Evolutionary conservation across 2,329 filamentous ascomycete genomes (phyloP), one percentile per base, ranked within the genome.

Genomic region (Sporothrix brasiliensis): DNA sequence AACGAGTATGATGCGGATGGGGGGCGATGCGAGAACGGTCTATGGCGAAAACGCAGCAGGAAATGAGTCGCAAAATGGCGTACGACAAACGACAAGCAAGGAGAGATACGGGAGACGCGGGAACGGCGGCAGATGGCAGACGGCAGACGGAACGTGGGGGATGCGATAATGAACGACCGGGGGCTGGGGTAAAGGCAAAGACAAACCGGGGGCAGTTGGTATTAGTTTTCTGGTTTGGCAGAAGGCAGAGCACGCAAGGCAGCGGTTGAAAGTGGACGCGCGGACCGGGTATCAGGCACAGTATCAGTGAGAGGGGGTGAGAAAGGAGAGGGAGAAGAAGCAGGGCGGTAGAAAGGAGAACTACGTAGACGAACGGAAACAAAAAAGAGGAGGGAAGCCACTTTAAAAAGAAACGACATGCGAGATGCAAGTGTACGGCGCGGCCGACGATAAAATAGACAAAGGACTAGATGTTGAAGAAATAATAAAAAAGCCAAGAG

Each of bases 281-380:
- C 16, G 56, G 56, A 60, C 56, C 54, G 56, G 56, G 56, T 60
- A 41, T 9, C 56, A 41, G 56, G 56, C 56, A 41, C 56, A 19
- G 34, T 60, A 10, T 41, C 41, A 41, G 56, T 41, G 30, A 21
- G 56, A 9, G n/a, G 21, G 56, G 56, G 34, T 21, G 19, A 21
- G 56, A 60, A 10, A 39, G 30, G 24, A 7, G 41, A 63, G 6
- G 21, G 47, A 47, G 41, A 66, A 6, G 61, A 14, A 16, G 63
- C 14, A 41, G 47, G 2, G 21, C 14, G 56, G 16, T 47, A 10
- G 39, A 47, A 4, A 24, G 11, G 5, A 21, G 47, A 34, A 4
- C n/a, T 13, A n/a, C 34, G 54, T 3, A 39, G 39, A 39, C 3
- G 13, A 34, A 58, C 5, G 54, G 34, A 9, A 6, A 10, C 10